Evolutionary conservation across 768 basidiomycete genomes (phyloP).

Genomic region (Roridomyces roridus): DNA sequence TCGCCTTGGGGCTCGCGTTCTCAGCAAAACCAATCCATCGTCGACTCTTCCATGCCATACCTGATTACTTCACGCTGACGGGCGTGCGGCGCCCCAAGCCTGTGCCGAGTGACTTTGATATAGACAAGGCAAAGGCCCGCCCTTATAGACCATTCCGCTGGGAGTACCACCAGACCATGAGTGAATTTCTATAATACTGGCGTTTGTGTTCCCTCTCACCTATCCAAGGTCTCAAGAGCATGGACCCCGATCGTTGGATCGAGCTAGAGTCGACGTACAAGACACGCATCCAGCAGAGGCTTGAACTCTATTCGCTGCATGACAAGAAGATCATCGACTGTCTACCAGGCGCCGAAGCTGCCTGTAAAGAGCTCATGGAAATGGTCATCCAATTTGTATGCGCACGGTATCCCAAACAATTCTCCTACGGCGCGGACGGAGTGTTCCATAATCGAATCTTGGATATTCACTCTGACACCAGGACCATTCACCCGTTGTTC

Average conservation of each 20-base stretch:
- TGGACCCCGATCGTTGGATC: conserved; percentile 64
- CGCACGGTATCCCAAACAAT: conserved; percentile 60
- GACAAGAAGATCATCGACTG: conserved; percentile 50
- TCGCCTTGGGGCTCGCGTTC: neutral
- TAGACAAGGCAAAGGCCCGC: conserved; percentile 48
- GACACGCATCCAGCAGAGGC: conserved; percentile 48
- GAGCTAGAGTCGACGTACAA: conserved; percentile 60
- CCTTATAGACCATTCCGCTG: conserved; percentile 65
- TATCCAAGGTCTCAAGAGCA: conserved; percentile 49
- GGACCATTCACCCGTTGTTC: conserved; percentile 39
- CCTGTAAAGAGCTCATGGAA: conserved; percentile 58
- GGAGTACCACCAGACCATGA: conserved; percentile 63
- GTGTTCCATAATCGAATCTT: conserved; percentile 53
- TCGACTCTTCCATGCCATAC: neutral
- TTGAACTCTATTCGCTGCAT: conserved; percentile 42
- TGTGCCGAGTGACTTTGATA: conserved; percentile 43
- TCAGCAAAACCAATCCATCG: neutral
- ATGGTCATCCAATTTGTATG: conserved; percentile 64
- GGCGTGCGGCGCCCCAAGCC: conserved; percentile 51
- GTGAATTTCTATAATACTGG: conserved; percentile 33
- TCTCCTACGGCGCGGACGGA: conserved; percentile 43
- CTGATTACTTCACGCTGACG: conserved; percentile 49
- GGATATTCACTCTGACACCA: conserved; percentile 33
- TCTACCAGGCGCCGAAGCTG: conserved; percentile 54
- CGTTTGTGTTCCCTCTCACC: too few species aligned